These are phyloP conservation scores for Nephelium lappaceum DNA, from an alignment of 345 rosid species.

Conservation along the genomic window DNA sequence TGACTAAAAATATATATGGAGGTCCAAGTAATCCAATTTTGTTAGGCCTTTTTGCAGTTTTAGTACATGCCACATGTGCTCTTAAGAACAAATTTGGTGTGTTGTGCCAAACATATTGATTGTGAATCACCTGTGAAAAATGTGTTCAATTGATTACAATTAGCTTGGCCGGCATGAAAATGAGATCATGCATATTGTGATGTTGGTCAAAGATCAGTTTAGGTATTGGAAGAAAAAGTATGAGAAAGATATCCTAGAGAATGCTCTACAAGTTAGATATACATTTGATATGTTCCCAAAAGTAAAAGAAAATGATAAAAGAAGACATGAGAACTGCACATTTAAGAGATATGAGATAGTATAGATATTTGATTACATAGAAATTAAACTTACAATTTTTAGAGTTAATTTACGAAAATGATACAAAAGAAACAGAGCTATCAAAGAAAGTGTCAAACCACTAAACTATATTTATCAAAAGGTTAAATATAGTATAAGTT, in stretches of 20 bases:
- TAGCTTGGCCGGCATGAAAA: not conserved
- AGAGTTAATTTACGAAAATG: not conserved
- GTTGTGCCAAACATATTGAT: not conserved
- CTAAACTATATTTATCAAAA: not conserved
- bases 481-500: not conserved
- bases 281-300: not conserved
- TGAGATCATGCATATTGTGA: slow-evolving; percentile 1
- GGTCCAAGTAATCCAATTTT: not conserved
- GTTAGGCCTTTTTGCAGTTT: slow-evolving; percentile 14
- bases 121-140: not conserved
- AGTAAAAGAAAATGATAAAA: not conserved
- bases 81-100: not conserved
- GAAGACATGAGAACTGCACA: not conserved
- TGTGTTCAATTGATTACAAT: not conserved
- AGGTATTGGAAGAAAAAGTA: not conserved
- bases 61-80: not conserved
- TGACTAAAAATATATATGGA: not conserved
- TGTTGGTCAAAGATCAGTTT: not conserved
- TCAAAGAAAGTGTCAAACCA: not conserved
- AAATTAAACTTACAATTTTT: no score
- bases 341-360: no score
- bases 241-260: not conserved
- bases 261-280: not conserved
- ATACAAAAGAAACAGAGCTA: not conserved
- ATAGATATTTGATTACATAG: no score